phyloP scores from a whole-genome alignment of 2,329 filamentous ascomycete species.

The Aaosphaeria pasadenensis region DNA sequence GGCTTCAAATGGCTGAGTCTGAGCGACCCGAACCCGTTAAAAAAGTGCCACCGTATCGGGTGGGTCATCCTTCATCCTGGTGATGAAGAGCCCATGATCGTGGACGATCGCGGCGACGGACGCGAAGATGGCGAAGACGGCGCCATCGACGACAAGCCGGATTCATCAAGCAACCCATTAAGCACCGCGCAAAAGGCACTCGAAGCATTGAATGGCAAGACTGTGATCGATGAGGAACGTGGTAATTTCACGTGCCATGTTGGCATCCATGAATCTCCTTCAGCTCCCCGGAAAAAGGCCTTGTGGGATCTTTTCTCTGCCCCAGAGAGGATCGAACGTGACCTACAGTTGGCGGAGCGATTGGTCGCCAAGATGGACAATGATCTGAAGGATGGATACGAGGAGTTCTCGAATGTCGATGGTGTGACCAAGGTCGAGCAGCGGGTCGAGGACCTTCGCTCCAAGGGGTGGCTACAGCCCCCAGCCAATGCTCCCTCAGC shows the following conservation, averaged over 20 bases:
- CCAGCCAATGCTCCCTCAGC: constrained; percentile 51
- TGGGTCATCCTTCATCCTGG: constrained; percentile 95
- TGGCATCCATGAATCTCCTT: constrained; percentile 87
- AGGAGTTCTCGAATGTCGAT: constrained; percentile 46
- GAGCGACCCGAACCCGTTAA: constrained; percentile 94
- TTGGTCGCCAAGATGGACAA: constrained; percentile 81
- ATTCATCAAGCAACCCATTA: constrained; percentile 29
- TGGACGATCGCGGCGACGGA: constrained; percentile 69
- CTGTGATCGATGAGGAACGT: constrained; percentile 87
- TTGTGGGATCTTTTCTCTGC: constrained; percentile 96
- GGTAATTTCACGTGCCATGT: constrained; percentile 98
- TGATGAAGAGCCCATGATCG: constrained; percentile 58
- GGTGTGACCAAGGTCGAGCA: constrained; percentile 80
- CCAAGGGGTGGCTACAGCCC: constrained; percentile 73
- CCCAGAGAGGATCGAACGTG: constrained; percentile 88
- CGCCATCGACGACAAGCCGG: constrained; percentile 54
- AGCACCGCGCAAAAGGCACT: constrained; percentile 79
- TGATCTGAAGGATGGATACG: constrained; percentile 71
- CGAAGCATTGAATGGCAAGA: constrained; percentile 95
- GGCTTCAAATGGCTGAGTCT: constrained; percentile 95
- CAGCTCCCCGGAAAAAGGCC: constrained; percentile 86
- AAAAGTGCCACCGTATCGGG: constrained; percentile 94
- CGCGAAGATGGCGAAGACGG: constrained; percentile 63
- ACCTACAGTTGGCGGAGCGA: constrained; percentile 77
- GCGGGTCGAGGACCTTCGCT: constrained; percentile 76